Evolutionary conservation across 441 rosid species (phyloP).

Genomic region (Croton laevigatus): DNA sequence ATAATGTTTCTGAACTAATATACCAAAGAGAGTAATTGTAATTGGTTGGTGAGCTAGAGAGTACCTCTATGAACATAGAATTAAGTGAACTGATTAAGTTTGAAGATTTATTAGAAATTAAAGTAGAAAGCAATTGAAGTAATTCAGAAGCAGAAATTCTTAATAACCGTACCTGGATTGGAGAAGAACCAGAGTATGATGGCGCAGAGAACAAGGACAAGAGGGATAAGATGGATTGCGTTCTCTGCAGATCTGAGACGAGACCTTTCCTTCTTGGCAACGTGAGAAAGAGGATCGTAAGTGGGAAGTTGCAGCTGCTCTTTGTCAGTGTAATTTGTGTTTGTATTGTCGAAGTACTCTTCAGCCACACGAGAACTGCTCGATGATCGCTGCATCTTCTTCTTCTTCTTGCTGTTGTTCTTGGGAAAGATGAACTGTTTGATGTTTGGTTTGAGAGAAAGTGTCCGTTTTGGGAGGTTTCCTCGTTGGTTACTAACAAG

Average conservation of each 20-base stretch:
- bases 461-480: too few species aligned
- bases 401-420: not conserved
- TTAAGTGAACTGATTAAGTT: not conserved
- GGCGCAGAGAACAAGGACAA: conserved; percentile 56
- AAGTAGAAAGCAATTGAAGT: not conserved
- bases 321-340: conserved; percentile 10
- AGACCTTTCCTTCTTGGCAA: conserved; percentile 57
- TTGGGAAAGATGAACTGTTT: not conserved
- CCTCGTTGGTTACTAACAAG: too few species aligned
- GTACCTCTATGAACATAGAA: not conserved
- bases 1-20: not conserved
- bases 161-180: conserved; percentile 36
- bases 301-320: conserved; percentile 46
- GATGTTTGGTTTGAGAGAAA: not conserved
- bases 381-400: conserved; percentile 62
- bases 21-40: not conserved
- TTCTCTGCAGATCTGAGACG: conserved; percentile 68
- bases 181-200: conserved; percentile 82
- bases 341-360: conserved; percentile 23
- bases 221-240: conserved; percentile 71
- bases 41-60: not conserved
- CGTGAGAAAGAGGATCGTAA: conserved; percentile 59
- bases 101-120: not conserved
- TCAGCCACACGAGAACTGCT: conserved; percentile 44
- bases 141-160: not conserved